phyloP scores from a whole-genome alignment of 2,329 filamentous ascomycete species.

The Cordyceps pruinosa region DNA sequence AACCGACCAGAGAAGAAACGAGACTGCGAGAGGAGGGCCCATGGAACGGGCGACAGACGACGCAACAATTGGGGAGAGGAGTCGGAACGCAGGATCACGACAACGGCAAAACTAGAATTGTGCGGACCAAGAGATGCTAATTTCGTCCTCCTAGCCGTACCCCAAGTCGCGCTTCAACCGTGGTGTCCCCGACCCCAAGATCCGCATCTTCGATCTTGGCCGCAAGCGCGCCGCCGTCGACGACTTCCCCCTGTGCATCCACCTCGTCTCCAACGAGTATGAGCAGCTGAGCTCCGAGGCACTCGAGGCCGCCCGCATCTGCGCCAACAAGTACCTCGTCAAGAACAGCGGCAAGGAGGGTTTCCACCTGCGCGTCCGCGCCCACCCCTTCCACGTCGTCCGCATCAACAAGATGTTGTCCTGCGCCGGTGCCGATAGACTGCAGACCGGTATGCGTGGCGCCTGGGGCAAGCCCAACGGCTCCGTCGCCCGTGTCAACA shows the following conservation, averaged over 20 bases:
- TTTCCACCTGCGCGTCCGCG: constrained; percentile 72
- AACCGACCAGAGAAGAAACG: neutral
- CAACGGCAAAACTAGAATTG: neutral
- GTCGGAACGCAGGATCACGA: neutral
- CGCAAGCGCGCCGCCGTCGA: constrained; percentile 98
- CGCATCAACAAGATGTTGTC: constrained; percentile 99
- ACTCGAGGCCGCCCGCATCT: constrained; percentile 99
- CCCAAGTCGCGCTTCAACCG: constrained; percentile 99
- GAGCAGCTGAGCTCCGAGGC: constrained; percentile 99
- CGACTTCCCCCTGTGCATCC: constrained; percentile 98
- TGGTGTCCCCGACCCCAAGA: constrained; percentile 81
- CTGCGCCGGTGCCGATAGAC: constrained; percentile 99
- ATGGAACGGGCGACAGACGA: neutral
- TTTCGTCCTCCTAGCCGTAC: constrained; percentile 61
- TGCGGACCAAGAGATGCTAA: constrained; percentile 11
- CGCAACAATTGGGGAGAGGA: neutral
- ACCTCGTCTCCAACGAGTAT: constrained; percentile 99
- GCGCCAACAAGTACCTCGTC: constrained; percentile 96
- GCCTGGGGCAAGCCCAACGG: constrained; percentile 99
- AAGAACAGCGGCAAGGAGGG: constrained; percentile 65
- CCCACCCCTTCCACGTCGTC: constrained; percentile 99
- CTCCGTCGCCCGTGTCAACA: constrained; percentile 98
- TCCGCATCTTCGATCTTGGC: constrained; percentile 98
- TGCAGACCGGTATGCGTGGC: constrained; percentile 99
- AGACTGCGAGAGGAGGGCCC: neutral